Evolutionary conservation across 1,284 basidiomycete genomes (phyloP), one percentile per base, ranked within the genome.

Genomic region (Dichomitus squalens): DNA sequence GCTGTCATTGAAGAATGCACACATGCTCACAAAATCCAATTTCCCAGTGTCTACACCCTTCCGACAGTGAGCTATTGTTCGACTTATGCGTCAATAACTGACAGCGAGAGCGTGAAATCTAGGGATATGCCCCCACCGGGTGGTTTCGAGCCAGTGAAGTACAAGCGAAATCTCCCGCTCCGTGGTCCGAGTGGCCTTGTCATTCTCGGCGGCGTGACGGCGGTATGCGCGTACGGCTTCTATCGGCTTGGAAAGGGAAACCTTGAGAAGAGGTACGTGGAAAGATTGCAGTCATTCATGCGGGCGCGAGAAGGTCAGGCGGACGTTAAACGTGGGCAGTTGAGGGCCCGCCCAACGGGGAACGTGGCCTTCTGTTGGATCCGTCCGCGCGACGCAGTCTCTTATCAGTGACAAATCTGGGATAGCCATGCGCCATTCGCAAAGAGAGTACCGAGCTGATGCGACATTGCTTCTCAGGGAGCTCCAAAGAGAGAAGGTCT

Each of bases 121-220:
- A 98, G 96, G 77, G 96, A 99, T 73, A 92, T 99, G 86, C 96
- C 96, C 68, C 96, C 96, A 44, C 69, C 87, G 47, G 96, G 95
- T 64, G 96, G 96, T 5, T 99, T 97, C 77, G 93, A 93, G 72
- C 78, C 90, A 44, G 80, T 99, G 79, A 91, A 91, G 75, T 99
- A 98, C 85, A 96, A 96, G 78, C 91, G 96, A 63, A 96, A 96
- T 76, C 84, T 99, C 59, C 96, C 97, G 49, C 81, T 93, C 71
- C 87, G 92, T 66, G 97, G 97, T 8, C 95, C 95, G 47, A 88
- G 93, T 52, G 95, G 95, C 33, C 78, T 90, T 56, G 88, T 86
- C 64, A 88, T 98, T 70, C 91, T 99, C 66, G 90, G 86, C 59
- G 90, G 87, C 43, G 88, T 96, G 65, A 84, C 88, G 63, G 89